phyloP scores from a whole-genome alignment of 2,329 filamentous ascomycete species.

The Albifimbria verrucaria region DNA sequence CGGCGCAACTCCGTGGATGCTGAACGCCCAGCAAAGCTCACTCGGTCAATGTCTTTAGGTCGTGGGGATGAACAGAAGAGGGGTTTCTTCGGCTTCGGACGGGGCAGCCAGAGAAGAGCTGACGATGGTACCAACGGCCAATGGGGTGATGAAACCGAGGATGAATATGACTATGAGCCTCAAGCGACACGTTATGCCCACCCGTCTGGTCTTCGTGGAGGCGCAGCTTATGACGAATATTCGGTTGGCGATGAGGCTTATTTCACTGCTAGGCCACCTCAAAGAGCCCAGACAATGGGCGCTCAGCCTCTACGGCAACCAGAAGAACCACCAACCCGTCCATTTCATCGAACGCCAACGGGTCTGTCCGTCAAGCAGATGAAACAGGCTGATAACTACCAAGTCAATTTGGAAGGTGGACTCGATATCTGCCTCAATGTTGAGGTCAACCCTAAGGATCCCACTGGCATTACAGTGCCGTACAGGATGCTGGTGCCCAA shows the following conservation, averaged over 20 bases:
- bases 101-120: conserved; percentile 37
- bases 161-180: conserved; percentile 27
- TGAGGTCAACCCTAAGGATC: conserved; percentile 82
- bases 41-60: conserved; percentile 60
- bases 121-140: conserved; percentile 55
- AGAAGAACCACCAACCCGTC: conserved; percentile 19
- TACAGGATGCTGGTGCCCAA: conserved; percentile 85
- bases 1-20: conserved; percentile 28
- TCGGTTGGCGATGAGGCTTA: conserved; percentile 54
- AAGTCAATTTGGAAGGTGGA: conserved; percentile 76
- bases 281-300: conserved; percentile 26
- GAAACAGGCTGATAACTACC: conserved; percentile 48
- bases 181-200: conserved; percentile 14
- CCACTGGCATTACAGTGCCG: conserved; percentile 80
- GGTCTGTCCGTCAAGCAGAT: conserved; percentile 62
- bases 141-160: conserved; percentile 45
- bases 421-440: conserved; percentile 87
- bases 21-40: conserved; percentile 38
- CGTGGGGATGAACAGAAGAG: conserved; percentile 46
- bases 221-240: conserved; percentile 45
- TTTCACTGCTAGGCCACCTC: conserved; percentile 44
- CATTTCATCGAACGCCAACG: conserved; percentile 69
- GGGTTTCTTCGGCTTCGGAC: conserved; percentile 39
- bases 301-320: conserved; percentile 20
- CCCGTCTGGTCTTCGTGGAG: conserved; percentile 34